These are phyloP conservation scores for Myxozyma melibiosi DNA, from an alignment of 805 yeast genomes.

Conservation along the genomic window DNA sequence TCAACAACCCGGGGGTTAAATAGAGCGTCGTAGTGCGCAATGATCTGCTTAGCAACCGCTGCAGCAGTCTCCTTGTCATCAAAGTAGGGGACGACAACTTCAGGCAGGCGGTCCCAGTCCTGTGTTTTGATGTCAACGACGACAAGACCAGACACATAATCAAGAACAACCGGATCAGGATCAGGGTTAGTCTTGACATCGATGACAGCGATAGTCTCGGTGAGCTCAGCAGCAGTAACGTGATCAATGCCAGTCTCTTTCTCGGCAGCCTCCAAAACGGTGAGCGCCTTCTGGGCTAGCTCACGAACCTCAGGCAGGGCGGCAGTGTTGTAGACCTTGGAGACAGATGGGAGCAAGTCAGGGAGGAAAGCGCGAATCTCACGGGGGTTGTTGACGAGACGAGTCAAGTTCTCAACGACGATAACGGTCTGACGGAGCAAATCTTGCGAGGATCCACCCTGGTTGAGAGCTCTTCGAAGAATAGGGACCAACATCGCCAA, in stretches of 20 bases:
- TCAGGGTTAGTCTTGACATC: no score
- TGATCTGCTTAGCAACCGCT: slow-evolving; percentile 27
- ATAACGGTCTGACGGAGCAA: slow-evolving; percentile 95
- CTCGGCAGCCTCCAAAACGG: slow-evolving; percentile 81
- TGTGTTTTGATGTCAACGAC: slow-evolving; percentile 43
- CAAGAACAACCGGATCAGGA: slow-evolving; percentile 50
- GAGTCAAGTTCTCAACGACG: slow-evolving; percentile 91
- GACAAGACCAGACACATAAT: slow-evolving; percentile 42
- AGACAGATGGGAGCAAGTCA: slow-evolving; percentile 83
- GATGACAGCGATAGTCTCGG: slow-evolving; percentile 40
- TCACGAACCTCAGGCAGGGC: slow-evolving; percentile 96
- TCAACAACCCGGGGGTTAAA: slow-evolving; percentile 27
- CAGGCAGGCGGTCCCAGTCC: slow-evolving; percentile 42
- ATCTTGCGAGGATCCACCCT: slow-evolving; percentile 79
- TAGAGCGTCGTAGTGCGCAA: slow-evolving; percentile 20
- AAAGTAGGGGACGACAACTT: slow-evolving; percentile 52
- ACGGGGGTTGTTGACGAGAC: slow-evolving; percentile 89
- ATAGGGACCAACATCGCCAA: slow-evolving; percentile 89
- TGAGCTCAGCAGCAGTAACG: slow-evolving; percentile 44
- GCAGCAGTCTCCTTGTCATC: slow-evolving; percentile 45
- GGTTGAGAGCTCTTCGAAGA: slow-evolving; percentile 81
- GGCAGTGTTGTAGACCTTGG: slow-evolving; percentile 84
- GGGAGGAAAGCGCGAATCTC: slow-evolving; percentile 91
- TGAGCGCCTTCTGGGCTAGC: slow-evolving; percentile 81
- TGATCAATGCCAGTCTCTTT: slow-evolving; percentile 75